phyloP scores from a whole-genome alignment of 1,284 basidiomycete species.

The Pyrrhoderma lamaoense region DNA sequence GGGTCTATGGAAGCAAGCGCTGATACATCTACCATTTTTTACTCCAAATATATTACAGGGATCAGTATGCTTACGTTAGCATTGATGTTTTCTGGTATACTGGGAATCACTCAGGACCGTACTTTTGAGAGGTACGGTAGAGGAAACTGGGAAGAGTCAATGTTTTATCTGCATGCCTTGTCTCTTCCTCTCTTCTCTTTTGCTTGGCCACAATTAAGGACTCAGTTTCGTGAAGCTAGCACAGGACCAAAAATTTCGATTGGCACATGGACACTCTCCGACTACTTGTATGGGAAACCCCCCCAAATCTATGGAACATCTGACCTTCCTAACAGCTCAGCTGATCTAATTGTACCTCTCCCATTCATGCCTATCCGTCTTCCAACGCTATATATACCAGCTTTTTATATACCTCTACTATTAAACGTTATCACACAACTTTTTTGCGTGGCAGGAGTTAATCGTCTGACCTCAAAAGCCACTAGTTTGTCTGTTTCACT shows the following conservation, averaged over 20 bases:
- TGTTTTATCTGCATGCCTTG: slow-evolving; percentile 84
- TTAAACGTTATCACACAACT: slow-evolving; percentile 84
- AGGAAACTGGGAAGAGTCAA: slow-evolving; percentile 73
- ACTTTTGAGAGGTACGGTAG: slow-evolving; percentile 66
- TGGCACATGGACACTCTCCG: slow-evolving; percentile 21
- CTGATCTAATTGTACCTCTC: neutral
- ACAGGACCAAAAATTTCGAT: slow-evolving; percentile 31
- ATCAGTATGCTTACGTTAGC: slow-evolving; percentile 74
- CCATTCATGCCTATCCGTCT: slow-evolving; percentile 19
- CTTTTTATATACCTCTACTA: slow-evolving; percentile 57
- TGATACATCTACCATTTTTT: slow-evolving; percentile 13
- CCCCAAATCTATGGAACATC: slow-evolving; percentile 28
- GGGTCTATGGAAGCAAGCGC: neutral
- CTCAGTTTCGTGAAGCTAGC: slow-evolving; percentile 42
- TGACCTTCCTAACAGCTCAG: slow-evolving; percentile 26
- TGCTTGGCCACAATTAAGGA: slow-evolving; percentile 42
- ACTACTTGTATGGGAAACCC: slow-evolving; percentile 26
- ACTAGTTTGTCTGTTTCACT: slow-evolving; percentile 82
- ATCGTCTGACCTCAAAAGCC: slow-evolving; percentile 75
- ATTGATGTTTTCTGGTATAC: slow-evolving; percentile 72
- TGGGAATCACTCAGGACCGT: slow-evolving; percentile 83
- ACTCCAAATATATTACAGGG: slow-evolving; percentile 24
- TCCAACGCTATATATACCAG: slow-evolving; percentile 41
- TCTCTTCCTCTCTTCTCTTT: slow-evolving; percentile 67
- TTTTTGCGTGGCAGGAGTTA: slow-evolving; percentile 85